These are phyloP conservation scores for Eucommia ulmoides DNA, from an alignment of 257 asterid genomes.

Conservation along the genomic window DNA sequence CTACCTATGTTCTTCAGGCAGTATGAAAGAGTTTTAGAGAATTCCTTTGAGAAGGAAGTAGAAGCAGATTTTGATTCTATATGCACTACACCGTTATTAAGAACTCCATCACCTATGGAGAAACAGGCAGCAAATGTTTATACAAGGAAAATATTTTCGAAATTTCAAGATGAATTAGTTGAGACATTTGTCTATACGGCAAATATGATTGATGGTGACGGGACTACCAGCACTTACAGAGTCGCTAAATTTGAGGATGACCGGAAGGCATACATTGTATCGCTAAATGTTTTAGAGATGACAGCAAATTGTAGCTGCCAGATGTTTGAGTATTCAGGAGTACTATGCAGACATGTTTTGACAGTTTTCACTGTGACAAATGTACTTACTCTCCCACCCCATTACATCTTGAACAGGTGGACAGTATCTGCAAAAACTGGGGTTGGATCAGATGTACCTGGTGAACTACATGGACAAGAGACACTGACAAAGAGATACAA, in stretches of 20 bases:
- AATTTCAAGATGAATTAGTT: no score
- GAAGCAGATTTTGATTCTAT: conserved; percentile 56
- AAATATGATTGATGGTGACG: conserved; percentile 56
- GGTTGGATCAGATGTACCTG: conserved; percentile 30
- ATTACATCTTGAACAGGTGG: conserved; percentile 65
- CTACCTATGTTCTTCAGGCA: conserved; percentile 63
- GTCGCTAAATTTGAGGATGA: conserved; percentile 77
- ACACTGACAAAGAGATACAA: conserved; percentile 52
- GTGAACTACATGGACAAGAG: conserved; percentile 21
- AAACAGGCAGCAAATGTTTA: conserved; percentile 59
- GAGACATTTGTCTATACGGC: conserved; percentile 79
- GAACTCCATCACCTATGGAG: conserved; percentile 86
- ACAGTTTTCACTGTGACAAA: conserved; percentile 79
- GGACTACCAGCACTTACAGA: conserved; percentile 44
- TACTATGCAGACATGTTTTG: conserved; percentile 60
- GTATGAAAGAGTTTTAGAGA: conserved; percentile 71
- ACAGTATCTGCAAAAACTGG: conserved; percentile 43
- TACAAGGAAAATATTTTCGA: conserved; percentile 53
- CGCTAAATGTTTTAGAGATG: conserved; percentile 40
- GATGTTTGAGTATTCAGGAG: conserved; percentile 74
- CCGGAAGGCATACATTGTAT: conserved; percentile 55
- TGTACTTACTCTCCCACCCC: conserved; percentile 58
- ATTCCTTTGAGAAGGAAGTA: conserved; percentile 48
- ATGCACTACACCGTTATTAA: conserved; percentile 39
- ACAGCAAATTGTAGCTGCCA: conserved; percentile 73